Percentiles rank a stretch among this genome's conserved stretches.
These are phyloP conservation scores for Cucumis cinereus DNA, from an alignment of 306 rosid genomes.

Conservation along the genomic window DNA sequence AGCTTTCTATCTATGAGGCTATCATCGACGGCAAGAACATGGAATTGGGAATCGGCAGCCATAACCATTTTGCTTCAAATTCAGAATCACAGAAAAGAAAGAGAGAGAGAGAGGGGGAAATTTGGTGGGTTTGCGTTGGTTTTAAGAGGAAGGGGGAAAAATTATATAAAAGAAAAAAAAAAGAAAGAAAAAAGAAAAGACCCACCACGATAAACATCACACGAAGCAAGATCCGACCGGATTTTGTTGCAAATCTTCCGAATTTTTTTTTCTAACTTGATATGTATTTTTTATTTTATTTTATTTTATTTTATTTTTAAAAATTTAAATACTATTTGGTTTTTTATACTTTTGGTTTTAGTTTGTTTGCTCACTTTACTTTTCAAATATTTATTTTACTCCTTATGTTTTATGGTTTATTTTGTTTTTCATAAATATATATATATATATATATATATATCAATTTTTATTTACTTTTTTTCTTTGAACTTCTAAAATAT, in stretches of 20 bases:
- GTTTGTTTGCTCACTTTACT: no score
- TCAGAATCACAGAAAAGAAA: not conserved
- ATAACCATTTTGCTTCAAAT: slow-evolving; percentile 25
- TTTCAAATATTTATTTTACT: no score
- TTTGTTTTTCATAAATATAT: no score
- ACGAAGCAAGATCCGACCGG: slow-evolving; percentile 98
- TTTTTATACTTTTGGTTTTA: no score
- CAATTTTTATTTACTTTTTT: no score
- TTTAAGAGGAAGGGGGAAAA: not conserved
- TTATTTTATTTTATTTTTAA: no score
- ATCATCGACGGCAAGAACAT: slow-evolving; percentile 89
- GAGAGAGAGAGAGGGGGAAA: not conserved
- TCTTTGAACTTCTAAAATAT: no score
- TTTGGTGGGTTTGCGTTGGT: not conserved
- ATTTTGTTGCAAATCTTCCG: slow-evolving; percentile 71
- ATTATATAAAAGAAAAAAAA: not conserved
- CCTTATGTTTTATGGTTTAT: no score
- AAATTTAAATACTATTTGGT: no score
- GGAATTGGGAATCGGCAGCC: slow-evolving; percentile 63
- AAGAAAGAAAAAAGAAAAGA: not conserved
- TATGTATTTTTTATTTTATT: not conserved
- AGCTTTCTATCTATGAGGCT: slow-evolving; percentile 70
- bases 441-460: no score
- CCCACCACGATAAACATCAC: slow-evolving; percentile 13
- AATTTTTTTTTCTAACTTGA: slow-evolving; percentile 37